Conservation (phyloP, 169 alveolate genomes). For the Plasmodium blacklocki region DNA sequence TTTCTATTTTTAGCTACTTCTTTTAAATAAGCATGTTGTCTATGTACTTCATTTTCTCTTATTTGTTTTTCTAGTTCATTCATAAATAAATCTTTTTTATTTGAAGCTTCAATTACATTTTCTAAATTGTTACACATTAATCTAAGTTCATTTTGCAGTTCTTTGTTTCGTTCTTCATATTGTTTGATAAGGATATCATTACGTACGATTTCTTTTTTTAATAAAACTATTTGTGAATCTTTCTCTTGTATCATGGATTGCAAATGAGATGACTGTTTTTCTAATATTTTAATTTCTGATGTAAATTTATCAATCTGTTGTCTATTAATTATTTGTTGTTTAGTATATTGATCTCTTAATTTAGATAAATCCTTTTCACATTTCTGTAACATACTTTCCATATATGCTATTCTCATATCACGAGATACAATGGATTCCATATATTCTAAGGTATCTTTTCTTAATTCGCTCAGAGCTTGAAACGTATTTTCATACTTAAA, state of each 20-base stretch:
- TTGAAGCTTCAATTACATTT: constrained; percentile 76
- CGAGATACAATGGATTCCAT: constrained; percentile 77
- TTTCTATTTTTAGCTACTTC: constrained; percentile 78
- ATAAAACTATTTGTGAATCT: constrained; percentile 70
- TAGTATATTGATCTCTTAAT: constrained; percentile 37
- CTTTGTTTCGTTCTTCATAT: constrained; percentile 74
- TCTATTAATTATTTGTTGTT: constrained; percentile 34
- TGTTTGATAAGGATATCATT: constrained; percentile 54
- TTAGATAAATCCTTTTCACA: constrained; percentile 65
- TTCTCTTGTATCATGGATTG: constrained; percentile 75
- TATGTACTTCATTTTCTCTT: constrained; percentile 74
- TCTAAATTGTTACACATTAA: constrained; percentile 74
- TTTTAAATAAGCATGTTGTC: constrained; percentile 72
- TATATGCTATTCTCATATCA: constrained; percentile 74
- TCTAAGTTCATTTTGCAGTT: constrained; percentile 59
- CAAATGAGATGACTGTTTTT: constrained; percentile 64
- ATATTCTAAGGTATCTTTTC: constrained; percentile 76
- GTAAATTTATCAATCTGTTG: constrained; percentile 34
- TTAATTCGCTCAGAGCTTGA: constrained; percentile 65
- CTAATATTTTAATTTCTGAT: constrained; percentile 60
- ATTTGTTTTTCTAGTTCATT: constrained; percentile 69
- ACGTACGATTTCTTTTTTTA: constrained; percentile 74
- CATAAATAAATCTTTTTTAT: constrained; percentile 75
- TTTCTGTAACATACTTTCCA: constrained; percentile 74
- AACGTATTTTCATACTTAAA: constrained; percentile 76